Conservation (phyloP, 257 asterid genomes). For the Jasminum sambac region DNA sequence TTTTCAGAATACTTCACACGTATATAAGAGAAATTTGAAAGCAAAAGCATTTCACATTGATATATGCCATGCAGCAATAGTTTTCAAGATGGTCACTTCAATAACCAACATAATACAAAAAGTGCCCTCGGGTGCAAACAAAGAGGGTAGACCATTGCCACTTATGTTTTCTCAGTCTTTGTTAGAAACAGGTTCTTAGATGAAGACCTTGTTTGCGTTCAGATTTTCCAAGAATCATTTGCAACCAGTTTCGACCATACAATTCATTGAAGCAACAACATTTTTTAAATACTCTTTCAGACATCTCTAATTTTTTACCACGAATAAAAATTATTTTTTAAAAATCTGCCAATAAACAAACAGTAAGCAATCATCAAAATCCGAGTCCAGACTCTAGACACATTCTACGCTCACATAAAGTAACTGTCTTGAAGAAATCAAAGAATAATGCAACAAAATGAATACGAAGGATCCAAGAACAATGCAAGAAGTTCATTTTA, state of each 20-base stretch:
- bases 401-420: slow-evolving; percentile 8
- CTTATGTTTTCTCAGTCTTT: not conserved
- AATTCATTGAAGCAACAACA: too few relatives aligned
- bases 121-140: not conserved
- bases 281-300: too few relatives aligned
- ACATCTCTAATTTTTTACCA: too few relatives aligned
- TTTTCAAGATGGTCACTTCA: slow-evolving; percentile 1
- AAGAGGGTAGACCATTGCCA: not conserved
- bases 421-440: slow-evolving; percentile 5
- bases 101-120: slow-evolving; percentile 2
- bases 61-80: not conserved
- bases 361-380: not conserved
- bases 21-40: not conserved
- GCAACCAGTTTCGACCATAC: too few relatives aligned
- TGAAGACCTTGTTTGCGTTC: too few relatives aligned
- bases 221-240: too few relatives aligned
- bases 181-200: not conserved
- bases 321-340: too few relatives aligned
- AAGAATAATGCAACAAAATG: not conserved
- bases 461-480: not conserved
- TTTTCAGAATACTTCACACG: not conserved
- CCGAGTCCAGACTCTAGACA: not conserved
- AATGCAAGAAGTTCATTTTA: not conserved
- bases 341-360: too few relatives aligned
- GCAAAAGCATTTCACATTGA: slow-evolving; percentile 12